These are phyloP conservation scores for Cladosporium sp. DNA, from an alignment of 2,329 filamentous ascomycete genomes.

Conservation along the genomic window DNA sequence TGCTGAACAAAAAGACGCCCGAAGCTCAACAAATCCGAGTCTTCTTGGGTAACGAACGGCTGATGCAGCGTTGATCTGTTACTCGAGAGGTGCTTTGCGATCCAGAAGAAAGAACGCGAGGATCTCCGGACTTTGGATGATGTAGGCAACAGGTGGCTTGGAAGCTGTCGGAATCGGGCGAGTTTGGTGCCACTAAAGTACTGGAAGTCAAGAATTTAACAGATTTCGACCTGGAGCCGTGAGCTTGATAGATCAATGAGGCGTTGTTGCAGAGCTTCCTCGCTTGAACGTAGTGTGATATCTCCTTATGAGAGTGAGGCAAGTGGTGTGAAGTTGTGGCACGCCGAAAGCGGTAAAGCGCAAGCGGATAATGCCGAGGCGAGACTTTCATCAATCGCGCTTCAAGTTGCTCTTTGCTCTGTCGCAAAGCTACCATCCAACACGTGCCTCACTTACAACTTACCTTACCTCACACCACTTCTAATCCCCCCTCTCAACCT, in stretches of 20 bases:
- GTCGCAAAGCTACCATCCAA: conserved; percentile 10
- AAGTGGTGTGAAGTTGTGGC: no score
- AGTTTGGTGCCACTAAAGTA: neutral
- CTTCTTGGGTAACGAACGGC: no score
- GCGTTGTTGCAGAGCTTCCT: neutral
- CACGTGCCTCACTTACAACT: neutral
- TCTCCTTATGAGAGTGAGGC: neutral
- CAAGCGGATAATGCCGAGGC: no score
- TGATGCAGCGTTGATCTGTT: no score
- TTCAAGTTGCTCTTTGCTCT: neutral
- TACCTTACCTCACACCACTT: neutral
- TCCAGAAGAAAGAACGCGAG: neutral
- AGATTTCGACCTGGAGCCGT: neutral
- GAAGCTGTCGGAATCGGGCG: neutral
- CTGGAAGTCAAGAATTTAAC: neutral
- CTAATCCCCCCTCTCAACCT: neutral
- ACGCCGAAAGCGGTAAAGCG: no score
- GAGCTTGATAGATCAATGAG: neutral
- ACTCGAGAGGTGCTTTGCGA: neutral
- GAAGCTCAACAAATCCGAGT: no score
- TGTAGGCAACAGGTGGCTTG: conserved; percentile 4
- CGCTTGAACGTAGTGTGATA: neutral
- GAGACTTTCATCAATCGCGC: neutral
- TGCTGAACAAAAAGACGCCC: no score
- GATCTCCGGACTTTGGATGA: conserved; percentile 1